Evolutionary conservation across 192 early-diverging fungal genomes (phyloP).

Genomic region (Tieghemiomyces parasiticus): DNA sequence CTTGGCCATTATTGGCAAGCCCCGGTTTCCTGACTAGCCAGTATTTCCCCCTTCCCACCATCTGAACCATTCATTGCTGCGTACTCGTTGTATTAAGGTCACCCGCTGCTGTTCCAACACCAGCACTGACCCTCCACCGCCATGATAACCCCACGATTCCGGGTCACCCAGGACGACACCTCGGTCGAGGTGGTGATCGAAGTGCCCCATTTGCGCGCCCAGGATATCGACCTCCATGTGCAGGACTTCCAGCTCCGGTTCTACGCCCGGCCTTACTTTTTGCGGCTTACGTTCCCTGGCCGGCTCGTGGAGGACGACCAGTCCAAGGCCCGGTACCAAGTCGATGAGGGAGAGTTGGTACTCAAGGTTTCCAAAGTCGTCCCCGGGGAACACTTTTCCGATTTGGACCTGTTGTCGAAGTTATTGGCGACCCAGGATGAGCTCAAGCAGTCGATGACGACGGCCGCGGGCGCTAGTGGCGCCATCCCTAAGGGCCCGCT

Average conservation of each 20-base stretch:
- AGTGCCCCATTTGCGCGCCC: constrained; percentile 72
- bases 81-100: too few species aligned
- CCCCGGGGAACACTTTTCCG: constrained; percentile 62
- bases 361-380: constrained; percentile 66
- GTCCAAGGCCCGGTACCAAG: constrained; percentile 65
- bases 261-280: constrained; percentile 79
- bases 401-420: constrained; percentile 80
- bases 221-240: constrained; percentile 77
- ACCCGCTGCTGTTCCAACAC: too few species aligned
- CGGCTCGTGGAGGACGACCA: constrained; percentile 74
- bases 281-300: constrained; percentile 70
- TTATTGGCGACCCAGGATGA: constrained; percentile 46
- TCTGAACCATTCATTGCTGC: too few species aligned
- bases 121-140: too few species aligned
- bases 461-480: background rate
- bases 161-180: constrained; percentile 58
- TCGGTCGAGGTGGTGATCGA: constrained; percentile 59
- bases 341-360: constrained; percentile 53
- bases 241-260: constrained; percentile 77
- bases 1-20: too few species aligned
- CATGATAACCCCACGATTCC: constrained; percentile 90
- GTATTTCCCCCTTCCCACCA: too few species aligned
- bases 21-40: too few species aligned
- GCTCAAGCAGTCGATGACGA: background rate
- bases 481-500: constrained; percentile 29